Conservation (phyloP, 345 rosid genomes). For the Rhodomyrtus tomentosa region DNA sequence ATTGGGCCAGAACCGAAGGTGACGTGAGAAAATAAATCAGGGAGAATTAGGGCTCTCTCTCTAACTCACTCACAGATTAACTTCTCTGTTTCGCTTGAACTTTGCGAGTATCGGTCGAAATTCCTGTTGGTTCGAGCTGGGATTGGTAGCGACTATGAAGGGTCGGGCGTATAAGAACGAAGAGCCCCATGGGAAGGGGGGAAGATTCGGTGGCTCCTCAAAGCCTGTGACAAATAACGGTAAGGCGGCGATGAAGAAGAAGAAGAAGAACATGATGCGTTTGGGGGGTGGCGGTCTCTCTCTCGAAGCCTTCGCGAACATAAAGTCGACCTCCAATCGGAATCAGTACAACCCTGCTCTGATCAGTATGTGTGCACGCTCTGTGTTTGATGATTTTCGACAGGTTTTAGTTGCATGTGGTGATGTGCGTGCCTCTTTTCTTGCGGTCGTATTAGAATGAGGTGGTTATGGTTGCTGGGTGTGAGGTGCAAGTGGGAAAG, state of each 20-base stretch:
- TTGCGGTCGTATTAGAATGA: neutral
- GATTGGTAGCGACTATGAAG: slow-evolving; percentile 19
- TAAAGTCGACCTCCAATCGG: slow-evolving; percentile 28
- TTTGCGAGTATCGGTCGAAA: neutral
- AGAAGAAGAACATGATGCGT: slow-evolving; percentile 53
- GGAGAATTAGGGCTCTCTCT: neutral
- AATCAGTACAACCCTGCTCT: slow-evolving; percentile 50
- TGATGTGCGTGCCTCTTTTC: neutral
- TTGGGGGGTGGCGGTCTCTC: slow-evolving; percentile 83
- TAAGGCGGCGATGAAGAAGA: slow-evolving; percentile 12
- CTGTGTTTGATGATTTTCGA: neutral
- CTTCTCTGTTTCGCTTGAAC: neutral
- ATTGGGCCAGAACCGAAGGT: neutral
- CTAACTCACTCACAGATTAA: neutral
- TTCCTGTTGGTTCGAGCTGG: neutral
- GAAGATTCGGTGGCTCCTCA: slow-evolving; percentile 1
- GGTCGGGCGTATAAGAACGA: slow-evolving; percentile 1
- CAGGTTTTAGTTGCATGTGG: neutral
- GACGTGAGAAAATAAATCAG: neutral
- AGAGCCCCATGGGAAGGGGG: neutral
- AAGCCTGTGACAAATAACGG: neutral
- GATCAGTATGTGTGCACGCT: slow-evolving; percentile 28
- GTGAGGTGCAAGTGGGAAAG: neutral
- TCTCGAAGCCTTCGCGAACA: slow-evolving; percentile 65
- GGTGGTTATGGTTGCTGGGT: neutral